Evolutionary conservation across 176 grass and related monocot species (phyloP), one percentile per base, ranked within the genome.

Genomic region (Musa beccarii): DNA sequence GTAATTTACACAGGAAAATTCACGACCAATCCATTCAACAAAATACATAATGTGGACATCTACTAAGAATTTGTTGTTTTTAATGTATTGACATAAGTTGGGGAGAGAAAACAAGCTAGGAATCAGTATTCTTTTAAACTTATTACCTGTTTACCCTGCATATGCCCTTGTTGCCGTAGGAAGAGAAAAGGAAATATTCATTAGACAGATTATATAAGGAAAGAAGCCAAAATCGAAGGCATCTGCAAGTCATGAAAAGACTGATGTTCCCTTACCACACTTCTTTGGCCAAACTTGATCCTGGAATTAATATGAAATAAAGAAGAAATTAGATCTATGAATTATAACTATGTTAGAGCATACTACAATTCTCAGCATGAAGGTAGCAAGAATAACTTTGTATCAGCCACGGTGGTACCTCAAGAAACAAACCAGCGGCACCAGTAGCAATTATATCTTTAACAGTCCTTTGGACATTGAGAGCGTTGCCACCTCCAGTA

Each of bases 201-300:
- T 20, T 24, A 49, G 56, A 70, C 76, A 80, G 78, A 2, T 19
- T 14, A 9, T 54, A 54, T 49, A 9, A 26, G n/a, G n/a, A 74
- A 71, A 59, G 17, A 54, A 61, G 11, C 53, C 21, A 21, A 28
- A 26, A 55, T n/a, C 34, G 34, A 43, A 43, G 34, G 6, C 34
- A 43, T 43, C 34, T 43, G 34, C 34, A 43, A 43, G 34, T 43
- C 34, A 43, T 11, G 65, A 66, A 3, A 54, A 13, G 5, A 56
- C 8, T 17, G 11, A 73, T 57, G 52, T 12, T 80, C 67, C 59
- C 85, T 83, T 80, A 83, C 81, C 86, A 65, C 86, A 88, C 77
- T 84, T 88, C 86, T 88, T 88, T 51, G 86, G 86, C 86, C 81
- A 88, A 28, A 78, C 78, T 56, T 88, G 82, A 64, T 88, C 86